Conservation (phyloP, 192 early-diverging fungal species). For the Podila minutissima region DNA sequence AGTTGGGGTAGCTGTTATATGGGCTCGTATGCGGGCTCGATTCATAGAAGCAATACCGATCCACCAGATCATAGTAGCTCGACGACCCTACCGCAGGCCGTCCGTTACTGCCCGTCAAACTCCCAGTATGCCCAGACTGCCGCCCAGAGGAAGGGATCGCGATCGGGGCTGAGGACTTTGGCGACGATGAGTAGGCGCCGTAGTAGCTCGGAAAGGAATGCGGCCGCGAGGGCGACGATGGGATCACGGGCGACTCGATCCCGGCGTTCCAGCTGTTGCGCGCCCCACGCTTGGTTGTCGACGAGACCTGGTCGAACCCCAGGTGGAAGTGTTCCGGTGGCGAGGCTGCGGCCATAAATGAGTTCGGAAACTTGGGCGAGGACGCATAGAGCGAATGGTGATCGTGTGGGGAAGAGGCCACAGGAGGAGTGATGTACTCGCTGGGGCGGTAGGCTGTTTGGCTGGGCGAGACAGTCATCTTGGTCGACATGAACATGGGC, state of each 20-base stretch:
- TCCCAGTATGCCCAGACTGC: too few species aligned
- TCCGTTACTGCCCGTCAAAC: not conserved
- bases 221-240: not conserved
- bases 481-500: not conserved
- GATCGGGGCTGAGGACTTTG: constrained; percentile 45
- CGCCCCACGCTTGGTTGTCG: constrained; percentile 7
- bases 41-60: constrained; percentile 64
- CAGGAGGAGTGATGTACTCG: constrained; percentile 28
- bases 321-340: constrained; percentile 41
- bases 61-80: constrained; percentile 62
- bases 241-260: not conserved
- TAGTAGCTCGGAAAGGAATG: constrained; percentile 23
- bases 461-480: constrained; percentile 3
- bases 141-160: constrained; percentile 34
- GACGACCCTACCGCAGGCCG: constrained; percentile 54
- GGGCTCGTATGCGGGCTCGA: constrained; percentile 44
- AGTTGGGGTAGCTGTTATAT: constrained; percentile 42
- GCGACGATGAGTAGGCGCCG: constrained; percentile 16
- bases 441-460: constrained; percentile 40
- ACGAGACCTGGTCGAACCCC: constrained; percentile 20
- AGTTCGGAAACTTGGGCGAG: constrained; percentile 36
- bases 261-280: constrained; percentile 32
- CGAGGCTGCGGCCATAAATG: constrained; percentile 19
- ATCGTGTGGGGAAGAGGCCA: constrained; percentile 16
- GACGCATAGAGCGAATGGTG: constrained; percentile 39